Conservation (phyloP, 257 asterid species). For the Solanum verrucosum region DNA sequence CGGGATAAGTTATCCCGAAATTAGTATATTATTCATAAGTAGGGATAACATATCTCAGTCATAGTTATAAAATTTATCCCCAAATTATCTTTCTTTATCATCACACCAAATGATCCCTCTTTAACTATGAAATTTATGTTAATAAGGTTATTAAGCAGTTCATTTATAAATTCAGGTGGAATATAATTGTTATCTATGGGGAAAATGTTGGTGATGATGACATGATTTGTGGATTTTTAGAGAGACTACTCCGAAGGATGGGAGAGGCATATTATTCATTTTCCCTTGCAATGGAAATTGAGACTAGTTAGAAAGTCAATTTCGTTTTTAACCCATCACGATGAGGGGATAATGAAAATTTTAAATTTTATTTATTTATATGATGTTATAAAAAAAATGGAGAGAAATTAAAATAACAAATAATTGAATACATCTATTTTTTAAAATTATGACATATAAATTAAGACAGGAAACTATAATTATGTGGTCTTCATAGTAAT, state of each 20-base stretch:
- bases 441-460: too few relatives aligned
- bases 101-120: neutral
- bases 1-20: too few relatives aligned
- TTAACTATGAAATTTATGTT: neutral
- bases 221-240: neutral
- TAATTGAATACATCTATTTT: neutral
- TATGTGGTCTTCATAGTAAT: too few relatives aligned
- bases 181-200: neutral
- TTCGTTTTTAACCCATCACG: neutral
- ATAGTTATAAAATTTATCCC: neutral
- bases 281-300: neutral
- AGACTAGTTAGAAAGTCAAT: neutral
- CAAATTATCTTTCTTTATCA: too few relatives aligned
- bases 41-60: neutral
- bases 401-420: neutral
- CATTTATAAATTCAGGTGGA: neutral
- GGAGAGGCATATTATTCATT: neutral
- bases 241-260: neutral
- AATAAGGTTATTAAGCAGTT: neutral
- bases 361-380: rapidly evolving
- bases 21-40: too few relatives aligned
- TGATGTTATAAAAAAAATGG: too few relatives aligned
- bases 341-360: neutral
- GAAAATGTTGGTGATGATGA: rapidly evolving
- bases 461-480: rapidly evolving